Evolutionary conservation across 2,329 filamentous ascomycete genomes (phyloP), one percentile per base, ranked within the genome.

Genomic region (Coniochaeta pulveracea): DNA sequence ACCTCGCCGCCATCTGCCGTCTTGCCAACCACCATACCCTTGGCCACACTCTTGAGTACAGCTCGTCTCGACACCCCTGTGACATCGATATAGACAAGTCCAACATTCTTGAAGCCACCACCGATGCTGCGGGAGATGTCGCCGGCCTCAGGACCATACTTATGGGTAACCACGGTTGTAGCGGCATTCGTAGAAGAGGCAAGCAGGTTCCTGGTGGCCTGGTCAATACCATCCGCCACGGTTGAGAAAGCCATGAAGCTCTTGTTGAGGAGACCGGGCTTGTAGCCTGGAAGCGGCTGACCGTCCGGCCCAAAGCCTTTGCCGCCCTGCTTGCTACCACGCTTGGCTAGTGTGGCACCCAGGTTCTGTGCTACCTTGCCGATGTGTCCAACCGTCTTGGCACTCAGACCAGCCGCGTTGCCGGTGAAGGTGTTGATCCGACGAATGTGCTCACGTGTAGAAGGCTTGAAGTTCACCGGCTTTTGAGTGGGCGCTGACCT

Each of bases 201-300:
- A 19, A 98, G 66, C 19, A 98, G 63, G 40, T 76, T 83, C 34
- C 80, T 80, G 2, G 85, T 83, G 2, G 85, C 82, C 45, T 93
- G 80, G 44, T 94, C 88, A 37, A 96, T 82, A 23, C 91, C 91
- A 48, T 98, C 91, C 16, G 86, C 84, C 27, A 98, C 75, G 0
- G 91, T 98, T 24, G 82, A 85, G 55, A 96, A 96, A 0, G 91
- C 91, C 64, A 98, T 96, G 63, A 98, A 65, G 41, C 80, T 86
- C 67, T 94, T 95, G 62, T 98, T 98, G 43, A 98, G 61, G 19
- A 98, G 61, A 5, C 91, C 89, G 0, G 91, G 89, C 58, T 94
- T 94, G 60, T 91, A 93, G 12, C 54, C 56, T 2, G 69, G 63
- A 6, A 73, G 50, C 4, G 69, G 66, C 33, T 76, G 76, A 22